Conservation (phyloP, 1,284 basidiomycete species). For the Cryptococcus deneoformans region DNA sequence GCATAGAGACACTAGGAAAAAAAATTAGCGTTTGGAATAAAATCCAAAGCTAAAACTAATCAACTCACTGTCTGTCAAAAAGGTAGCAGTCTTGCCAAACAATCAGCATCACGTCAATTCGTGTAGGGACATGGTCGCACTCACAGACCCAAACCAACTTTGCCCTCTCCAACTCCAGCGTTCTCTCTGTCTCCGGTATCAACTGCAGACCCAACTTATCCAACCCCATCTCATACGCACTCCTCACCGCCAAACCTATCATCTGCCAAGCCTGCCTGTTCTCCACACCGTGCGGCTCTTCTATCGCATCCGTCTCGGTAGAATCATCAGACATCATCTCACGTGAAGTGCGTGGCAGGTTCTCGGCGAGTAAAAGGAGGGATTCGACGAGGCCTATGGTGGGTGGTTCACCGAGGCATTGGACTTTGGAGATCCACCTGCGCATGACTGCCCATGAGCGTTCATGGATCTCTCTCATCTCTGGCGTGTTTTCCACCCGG, state of each 20-base stretch:
- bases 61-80: slow-evolving; percentile 37
- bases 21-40: neutral
- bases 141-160: slow-evolving; percentile 48
- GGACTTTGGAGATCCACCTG: slow-evolving; percentile 44
- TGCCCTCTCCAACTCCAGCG: slow-evolving; percentile 40
- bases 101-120: slow-evolving; percentile 1
- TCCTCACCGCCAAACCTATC: slow-evolving; percentile 45
- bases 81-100: slow-evolving; percentile 43
- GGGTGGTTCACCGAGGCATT: slow-evolving; percentile 42
- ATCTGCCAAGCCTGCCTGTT: slow-evolving; percentile 49
- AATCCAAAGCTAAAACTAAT: slow-evolving; percentile 17
- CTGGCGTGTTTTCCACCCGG: slow-evolving; percentile 33
- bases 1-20: slow-evolving; percentile 29
- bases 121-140: slow-evolving; percentile 5
- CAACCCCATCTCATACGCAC: slow-evolving; percentile 44
- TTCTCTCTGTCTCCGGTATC: slow-evolving; percentile 34
- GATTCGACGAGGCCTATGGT: slow-evolving; percentile 47
- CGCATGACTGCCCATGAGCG: slow-evolving; percentile 43
- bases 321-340: neutral
- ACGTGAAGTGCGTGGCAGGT: slow-evolving; percentile 43
- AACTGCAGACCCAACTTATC: slow-evolving; percentile 44
- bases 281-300: slow-evolving; percentile 41
- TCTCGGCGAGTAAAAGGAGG: slow-evolving; percentile 46
- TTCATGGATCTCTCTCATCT: slow-evolving; percentile 40
- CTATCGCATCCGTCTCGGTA: slow-evolving; percentile 1